A percentile compares a stretch with the other conserved stretches of the same genome.
Conservation (phyloP, 805 yeast genomes). For the Metschnikowia henanensis region DNA sequence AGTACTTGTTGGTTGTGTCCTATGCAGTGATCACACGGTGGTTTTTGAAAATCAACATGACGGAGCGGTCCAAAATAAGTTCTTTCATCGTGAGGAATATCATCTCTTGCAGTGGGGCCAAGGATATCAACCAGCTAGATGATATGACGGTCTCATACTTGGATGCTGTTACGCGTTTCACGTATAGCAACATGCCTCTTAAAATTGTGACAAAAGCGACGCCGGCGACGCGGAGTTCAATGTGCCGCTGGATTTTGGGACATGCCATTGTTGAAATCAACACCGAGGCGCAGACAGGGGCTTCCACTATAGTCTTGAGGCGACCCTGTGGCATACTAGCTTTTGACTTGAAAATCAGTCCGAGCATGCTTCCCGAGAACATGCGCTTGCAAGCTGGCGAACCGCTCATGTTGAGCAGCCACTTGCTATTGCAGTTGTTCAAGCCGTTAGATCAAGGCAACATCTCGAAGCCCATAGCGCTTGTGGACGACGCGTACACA, state of each 20-base stretch:
- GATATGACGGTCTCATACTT: conserved; percentile 61
- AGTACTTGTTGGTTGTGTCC: conserved; percentile 62
- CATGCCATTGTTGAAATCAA: conserved; percentile 55
- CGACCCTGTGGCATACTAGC: conserved; percentile 66
- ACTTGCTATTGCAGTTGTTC: conserved; percentile 51
- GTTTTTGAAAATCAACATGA: conserved; percentile 63
- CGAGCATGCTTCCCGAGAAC: conserved; percentile 13
- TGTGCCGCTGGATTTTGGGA: conserved; percentile 61
- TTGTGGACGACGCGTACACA: conserved; percentile 48
- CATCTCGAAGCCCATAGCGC: conserved; percentile 45
- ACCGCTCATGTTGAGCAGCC: conserved; percentile 33
- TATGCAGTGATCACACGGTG: conserved; percentile 68
- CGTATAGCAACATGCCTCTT: conserved; percentile 62
- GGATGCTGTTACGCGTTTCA: conserved; percentile 67
- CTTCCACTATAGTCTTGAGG: conserved; percentile 50
- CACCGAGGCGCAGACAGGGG: conserved; percentile 52
- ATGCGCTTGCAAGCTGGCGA: conserved; percentile 14
- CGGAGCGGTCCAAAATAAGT: conserved; percentile 58
- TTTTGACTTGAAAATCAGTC: conserved; percentile 45
- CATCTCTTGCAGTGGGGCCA: conserved; percentile 29
- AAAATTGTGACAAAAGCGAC: conserved; percentile 30
- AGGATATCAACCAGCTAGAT: conserved; percentile 32
- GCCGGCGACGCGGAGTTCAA: conserved; percentile 6
- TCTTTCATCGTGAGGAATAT: conserved; percentile 64
- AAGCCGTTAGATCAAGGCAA: conserved; percentile 39